Base-by-base conservation (phyloP, 108 stramenopile genomes). In the Stephanodiscus minutulus region DNA sequence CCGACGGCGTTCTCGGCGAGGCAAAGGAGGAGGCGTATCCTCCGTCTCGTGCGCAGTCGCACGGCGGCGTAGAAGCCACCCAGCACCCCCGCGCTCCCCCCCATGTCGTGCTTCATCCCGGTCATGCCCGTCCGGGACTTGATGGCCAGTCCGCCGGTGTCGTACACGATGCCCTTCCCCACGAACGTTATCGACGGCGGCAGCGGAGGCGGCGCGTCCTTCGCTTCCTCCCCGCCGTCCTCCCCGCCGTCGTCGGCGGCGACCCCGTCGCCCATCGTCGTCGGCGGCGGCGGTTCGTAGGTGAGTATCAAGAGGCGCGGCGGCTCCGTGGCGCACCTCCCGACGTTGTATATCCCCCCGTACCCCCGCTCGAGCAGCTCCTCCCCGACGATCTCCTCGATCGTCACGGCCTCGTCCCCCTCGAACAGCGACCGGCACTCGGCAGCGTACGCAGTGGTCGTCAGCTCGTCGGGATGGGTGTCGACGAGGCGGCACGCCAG, bases 91-190 rank as follows among this genome's bases (percentile, higher is more conserved):
- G 92, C 93, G 17, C 85, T 83, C 12, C 93, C 95, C 12, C 88
- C 93, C 68, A 70, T 77, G 50, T 76, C 74, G 18, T 66, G 60
- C 72, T 95, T 96, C 94, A 97, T 97, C 17, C 93, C 96, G 46
- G 83, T 80, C 94, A 95, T 97, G 33, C 93, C 96, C 3, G 74
- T 73, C 50, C 91, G 90, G 22, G 77, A 37, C 61, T 92, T 92
- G 73, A 90, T 73, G 33, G 80, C 73, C 3, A 89, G 62, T 11
- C 88, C 92, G 37, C 89, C 89, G 9, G 95, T 96, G 83, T 94
- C 95, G 59, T 92, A 96, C 5, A 92, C 85, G 64, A 96, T 92
- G 21, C 91, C 93, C 73, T 96, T 96, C 55, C 95, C 95, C n/a
- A 92, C 91, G n/a, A 91, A 66, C 44, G 91, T 82, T 47, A 88